Percentiles rank a stretch among this genome's conserved stretches.
Evolutionary conservation across 2,329 filamentous ascomycete genomes (phyloP).

Genomic region (Magnaporthiopsis rhizophila): DNA sequence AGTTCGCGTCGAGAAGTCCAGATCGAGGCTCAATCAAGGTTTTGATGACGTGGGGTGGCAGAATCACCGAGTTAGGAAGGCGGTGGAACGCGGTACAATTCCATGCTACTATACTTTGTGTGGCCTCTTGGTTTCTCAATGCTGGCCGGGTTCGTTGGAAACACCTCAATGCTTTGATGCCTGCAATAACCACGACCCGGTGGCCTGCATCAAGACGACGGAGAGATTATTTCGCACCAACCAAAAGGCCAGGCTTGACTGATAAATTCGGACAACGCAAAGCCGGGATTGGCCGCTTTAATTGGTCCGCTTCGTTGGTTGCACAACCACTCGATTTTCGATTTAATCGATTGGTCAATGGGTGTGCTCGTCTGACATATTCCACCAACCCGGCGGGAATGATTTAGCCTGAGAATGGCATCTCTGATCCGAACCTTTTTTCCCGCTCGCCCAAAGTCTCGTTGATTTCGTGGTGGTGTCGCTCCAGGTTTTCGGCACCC

Average conservation of each 20-base stretch:
- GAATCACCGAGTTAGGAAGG: background rate
- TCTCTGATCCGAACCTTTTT: no score
- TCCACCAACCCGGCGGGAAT: no score
- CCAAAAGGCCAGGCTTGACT: background rate
- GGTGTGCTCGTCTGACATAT: background rate
- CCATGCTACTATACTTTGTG: no score
- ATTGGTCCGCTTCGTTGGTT: background rate
- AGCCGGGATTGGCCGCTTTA: background rate
- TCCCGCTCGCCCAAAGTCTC: no score
- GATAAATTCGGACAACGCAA: background rate
- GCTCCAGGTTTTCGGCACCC: no score
- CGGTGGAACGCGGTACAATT: background rate
- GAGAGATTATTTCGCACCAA: background rate
- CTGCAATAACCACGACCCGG: background rate
- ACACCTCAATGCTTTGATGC: background rate
- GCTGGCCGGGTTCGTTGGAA: background rate
- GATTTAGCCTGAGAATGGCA: no score
- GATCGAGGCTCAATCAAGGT: background rate
- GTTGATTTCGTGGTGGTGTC: no score
- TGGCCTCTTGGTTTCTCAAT: background rate
- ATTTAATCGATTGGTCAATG: background rate
- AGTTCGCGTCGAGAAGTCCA: no score
- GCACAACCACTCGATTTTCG: background rate
- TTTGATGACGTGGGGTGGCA: background rate
- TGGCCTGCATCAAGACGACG: background rate